Conservation (phyloP, 371 early-diverging fungal genomes). For the Rhizopus sp. region DNA sequence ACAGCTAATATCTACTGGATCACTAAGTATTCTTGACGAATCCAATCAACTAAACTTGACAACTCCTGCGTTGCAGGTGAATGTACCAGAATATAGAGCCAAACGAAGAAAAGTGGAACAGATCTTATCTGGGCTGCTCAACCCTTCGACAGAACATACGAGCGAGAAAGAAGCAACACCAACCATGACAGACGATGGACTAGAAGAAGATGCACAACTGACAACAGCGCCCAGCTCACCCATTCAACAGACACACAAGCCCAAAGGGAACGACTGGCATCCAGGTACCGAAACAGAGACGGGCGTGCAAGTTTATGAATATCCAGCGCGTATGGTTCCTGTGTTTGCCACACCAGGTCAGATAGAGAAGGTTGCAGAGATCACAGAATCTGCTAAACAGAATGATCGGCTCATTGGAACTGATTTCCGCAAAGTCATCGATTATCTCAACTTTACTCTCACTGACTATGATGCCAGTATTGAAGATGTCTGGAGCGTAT, state of each 20-base stretch:
- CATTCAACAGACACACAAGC: not conserved
- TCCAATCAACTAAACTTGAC: not conserved
- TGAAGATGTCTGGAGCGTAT: slow-evolving; percentile 7
- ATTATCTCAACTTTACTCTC: slow-evolving; percentile 6
- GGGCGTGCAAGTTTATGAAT: slow-evolving; percentile 5
- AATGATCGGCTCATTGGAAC: not conserved
- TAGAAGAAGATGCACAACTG: not conserved
- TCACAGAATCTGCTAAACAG: not conserved
- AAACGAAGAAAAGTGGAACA: slow-evolving; percentile 1
- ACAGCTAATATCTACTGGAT: not conserved
- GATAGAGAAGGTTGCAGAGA: not conserved
- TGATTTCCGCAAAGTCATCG: slow-evolving; percentile 5
- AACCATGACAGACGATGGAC: not conserved
- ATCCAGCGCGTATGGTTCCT: slow-evolving; percentile 7
- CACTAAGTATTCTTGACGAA: not conserved
- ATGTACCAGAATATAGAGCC: not conserved
- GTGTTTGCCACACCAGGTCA: slow-evolving; percentile 10
- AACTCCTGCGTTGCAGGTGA: not conserved
- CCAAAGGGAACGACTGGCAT: not conserved
- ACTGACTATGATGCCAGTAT: not conserved
- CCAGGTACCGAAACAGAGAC: not conserved
- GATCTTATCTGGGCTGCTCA: not conserved
- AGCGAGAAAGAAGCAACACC: too few species aligned
- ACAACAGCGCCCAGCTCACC: not conserved
- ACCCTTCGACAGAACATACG: not conserved